These are phyloP conservation scores for Penicillium sp. DNA, from an alignment of 2,329 filamentous ascomycete species.

Conservation along the genomic window DNA sequence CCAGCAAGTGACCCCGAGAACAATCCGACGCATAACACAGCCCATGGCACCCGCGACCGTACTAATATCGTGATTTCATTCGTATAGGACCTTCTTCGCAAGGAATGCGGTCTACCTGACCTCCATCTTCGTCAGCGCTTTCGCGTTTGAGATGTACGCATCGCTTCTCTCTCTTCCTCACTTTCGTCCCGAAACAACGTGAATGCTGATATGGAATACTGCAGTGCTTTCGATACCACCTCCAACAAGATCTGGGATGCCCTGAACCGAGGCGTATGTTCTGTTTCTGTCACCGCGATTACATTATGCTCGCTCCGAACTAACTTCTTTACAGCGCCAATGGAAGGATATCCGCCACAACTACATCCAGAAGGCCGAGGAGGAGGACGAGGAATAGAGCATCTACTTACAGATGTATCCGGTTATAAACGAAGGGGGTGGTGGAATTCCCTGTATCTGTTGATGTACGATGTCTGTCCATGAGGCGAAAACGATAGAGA, in stretches of 20 bases:
- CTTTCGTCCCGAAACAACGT: too few species aligned
- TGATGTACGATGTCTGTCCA: constrained; percentile 8
- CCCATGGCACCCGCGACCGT: constrained; percentile 6
- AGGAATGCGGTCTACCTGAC: constrained; percentile 85
- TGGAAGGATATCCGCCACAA: constrained; percentile 98
- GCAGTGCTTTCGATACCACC: constrained; percentile 74
- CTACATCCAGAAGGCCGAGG: constrained; percentile 71
- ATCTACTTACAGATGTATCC: not conserved
- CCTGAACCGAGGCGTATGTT: constrained; percentile 85
- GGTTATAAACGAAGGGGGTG: constrained; percentile 14
- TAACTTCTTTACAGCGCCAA: constrained; percentile 67
- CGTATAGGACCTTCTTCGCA: constrained; percentile 70
- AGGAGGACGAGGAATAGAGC: constrained; percentile 53
- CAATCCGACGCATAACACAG: constrained; percentile 10
- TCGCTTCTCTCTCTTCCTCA: not conserved
- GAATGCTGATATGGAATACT: constrained; percentile 1
- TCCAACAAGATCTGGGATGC: constrained; percentile 87
- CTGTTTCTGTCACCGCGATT: not conserved
- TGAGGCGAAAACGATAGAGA: constrained; percentile 10
- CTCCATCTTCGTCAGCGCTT: constrained; percentile 80
- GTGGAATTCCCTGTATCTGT: constrained; percentile 10
- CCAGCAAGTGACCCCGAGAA: constrained; percentile 49
- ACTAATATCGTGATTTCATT: constrained; percentile 16
- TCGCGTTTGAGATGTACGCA: constrained; percentile 83
- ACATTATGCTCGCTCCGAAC: constrained; percentile 8